phyloP scores from a whole-genome alignment of 2,329 filamentous ascomycete genomes.

The Rutstroemia sydowiana region DNA sequence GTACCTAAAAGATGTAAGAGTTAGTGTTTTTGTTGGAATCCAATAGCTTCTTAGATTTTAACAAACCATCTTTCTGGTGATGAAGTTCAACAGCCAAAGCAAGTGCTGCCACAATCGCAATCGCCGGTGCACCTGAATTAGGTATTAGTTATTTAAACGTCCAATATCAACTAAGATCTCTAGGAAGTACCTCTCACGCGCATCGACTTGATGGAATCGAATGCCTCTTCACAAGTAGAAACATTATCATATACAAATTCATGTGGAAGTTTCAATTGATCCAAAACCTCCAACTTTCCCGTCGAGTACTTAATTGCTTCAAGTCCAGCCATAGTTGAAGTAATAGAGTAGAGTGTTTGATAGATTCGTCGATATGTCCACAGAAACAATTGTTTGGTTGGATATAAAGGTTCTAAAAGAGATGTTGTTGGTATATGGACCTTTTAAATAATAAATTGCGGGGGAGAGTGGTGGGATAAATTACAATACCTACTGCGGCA shows the following conservation, averaged over 20 bases:
- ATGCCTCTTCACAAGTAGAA: conserved; percentile 64
- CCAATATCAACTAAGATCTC: not conserved
- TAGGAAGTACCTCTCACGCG: conserved; percentile 49
- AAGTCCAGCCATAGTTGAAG: conserved; percentile 37
- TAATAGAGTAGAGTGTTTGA: not conserved
- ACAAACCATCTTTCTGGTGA: conserved; percentile 41
- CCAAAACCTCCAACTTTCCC: conserved; percentile 67
- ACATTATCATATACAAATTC: conserved; percentile 72
- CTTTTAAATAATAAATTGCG: no score
- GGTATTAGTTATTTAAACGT: conserved; percentile 5
- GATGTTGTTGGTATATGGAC: no score
- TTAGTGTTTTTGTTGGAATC: no score
- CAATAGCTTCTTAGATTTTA: no score
- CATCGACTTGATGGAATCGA: conserved; percentile 78
- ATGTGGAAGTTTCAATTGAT: conserved; percentile 77
- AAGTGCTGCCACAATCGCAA: conserved; percentile 93
- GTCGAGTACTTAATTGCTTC: conserved; percentile 71
- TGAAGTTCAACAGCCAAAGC: conserved; percentile 79
- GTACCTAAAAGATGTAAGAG: conserved; percentile 19
- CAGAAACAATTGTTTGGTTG: no score
- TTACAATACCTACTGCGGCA: no score
- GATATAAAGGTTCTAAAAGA: no score
- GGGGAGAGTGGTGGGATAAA: no score
- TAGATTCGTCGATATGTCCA: no score
- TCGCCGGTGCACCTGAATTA: conserved; percentile 70